Percentiles rank a stretch among this genome's conserved stretches.
phyloP scores from a whole-genome alignment of 2,329 filamentous ascomycete genomes.

The Botrytis paeoniae region DNA sequence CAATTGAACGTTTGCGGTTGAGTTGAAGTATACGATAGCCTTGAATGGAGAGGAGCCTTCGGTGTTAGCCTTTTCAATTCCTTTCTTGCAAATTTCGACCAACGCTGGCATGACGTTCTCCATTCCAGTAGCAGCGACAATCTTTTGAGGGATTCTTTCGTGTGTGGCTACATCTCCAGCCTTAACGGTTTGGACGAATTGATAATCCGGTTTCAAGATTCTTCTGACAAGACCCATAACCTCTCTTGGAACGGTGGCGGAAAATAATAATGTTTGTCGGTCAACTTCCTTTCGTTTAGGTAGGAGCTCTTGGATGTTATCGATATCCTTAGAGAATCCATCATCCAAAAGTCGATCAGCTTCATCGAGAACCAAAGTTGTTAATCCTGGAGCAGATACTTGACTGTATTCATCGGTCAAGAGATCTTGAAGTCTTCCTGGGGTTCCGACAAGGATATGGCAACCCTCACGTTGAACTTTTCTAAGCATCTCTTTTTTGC shows the following conservation, averaged over 20 bases:
- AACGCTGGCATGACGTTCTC: constrained; percentile 77
- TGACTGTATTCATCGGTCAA: constrained; percentile 55
- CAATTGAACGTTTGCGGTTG: constrained; percentile 68
- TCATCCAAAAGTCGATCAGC: constrained; percentile 98
- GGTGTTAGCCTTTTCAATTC: constrained; percentile 36
- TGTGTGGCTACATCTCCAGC: constrained; percentile 84
- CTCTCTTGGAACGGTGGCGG: constrained; percentile 82
- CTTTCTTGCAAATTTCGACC: constrained; percentile 47
- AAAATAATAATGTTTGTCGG: constrained; percentile 92
- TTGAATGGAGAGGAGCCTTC: constrained; percentile 61
- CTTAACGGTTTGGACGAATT: constrained; percentile 83
- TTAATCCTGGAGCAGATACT: constrained; percentile 56
- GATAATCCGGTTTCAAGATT: constrained; percentile 79
- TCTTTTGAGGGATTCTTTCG: constrained; percentile 75
- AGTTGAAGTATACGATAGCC: constrained; percentile 87
- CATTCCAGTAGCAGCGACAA: constrained; percentile 63
- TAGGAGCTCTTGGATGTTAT: constrained; percentile 58
- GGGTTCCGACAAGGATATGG: constrained; percentile 86
- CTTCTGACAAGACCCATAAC: constrained; percentile 72
- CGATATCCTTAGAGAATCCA: constrained; percentile 69
- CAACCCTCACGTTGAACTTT: constrained; percentile 63
- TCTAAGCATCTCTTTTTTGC: constrained; percentile 52
- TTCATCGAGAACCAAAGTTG: constrained; percentile 92
- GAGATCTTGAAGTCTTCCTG: constrained; percentile 80
- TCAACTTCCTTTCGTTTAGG: constrained; percentile 61